Percentiles rank a stretch among this genome's conserved stretches.
phyloP scores from a whole-genome alignment of 495 filamentous ascomycete genomes.

The Lophium mytilinum region DNA sequence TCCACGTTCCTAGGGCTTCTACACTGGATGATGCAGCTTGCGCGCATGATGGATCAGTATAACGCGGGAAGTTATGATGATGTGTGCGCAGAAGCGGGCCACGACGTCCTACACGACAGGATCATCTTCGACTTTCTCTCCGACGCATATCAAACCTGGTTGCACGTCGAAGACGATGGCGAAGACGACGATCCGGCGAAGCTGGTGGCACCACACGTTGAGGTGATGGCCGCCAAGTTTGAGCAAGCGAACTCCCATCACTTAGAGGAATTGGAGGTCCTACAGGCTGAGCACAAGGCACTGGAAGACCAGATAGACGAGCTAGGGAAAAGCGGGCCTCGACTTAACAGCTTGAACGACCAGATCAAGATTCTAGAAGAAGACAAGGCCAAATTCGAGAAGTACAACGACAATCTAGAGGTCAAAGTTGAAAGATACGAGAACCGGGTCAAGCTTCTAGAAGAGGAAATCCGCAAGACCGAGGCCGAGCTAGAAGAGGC shows the following conservation, averaged over 20 bases:
- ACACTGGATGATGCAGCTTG: conserved; percentile 98
- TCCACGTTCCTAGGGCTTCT: conserved; percentile 84
- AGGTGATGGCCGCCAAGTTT: conserved; percentile 84
- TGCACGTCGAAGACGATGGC: conserved; percentile 66
- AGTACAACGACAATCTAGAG: conserved; percentile 74
- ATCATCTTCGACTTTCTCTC: conserved; percentile 91
- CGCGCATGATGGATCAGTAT: conserved; percentile 81
- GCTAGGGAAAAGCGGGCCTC: conserved; percentile 72
- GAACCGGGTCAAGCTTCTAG: conserved; percentile 61
- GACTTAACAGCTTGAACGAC: conserved; percentile 73
- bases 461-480: conserved; percentile 71
- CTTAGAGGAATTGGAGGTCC: conserved; percentile 66
- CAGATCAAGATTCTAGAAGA: conserved; percentile 80
- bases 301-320: conserved; percentile 79
- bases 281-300: conserved; percentile 74
- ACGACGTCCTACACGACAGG: conserved; percentile 78
- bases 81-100: conserved; percentile 74
- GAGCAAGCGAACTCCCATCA: conserved; percentile 72
- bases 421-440: conserved; percentile 79
- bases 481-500: conserved; percentile 67
- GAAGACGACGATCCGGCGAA: conserved; percentile 78
- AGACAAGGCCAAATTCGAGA: conserved; percentile 85
- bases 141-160: conserved; percentile 85
- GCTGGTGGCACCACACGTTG: conserved; percentile 71
- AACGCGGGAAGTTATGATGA: conserved; percentile 70